Evolutionary conservation across 2,329 filamentous ascomycete genomes (phyloP), one percentile per base, ranked within the genome.

Genomic region (Volutella citrinella): DNA sequence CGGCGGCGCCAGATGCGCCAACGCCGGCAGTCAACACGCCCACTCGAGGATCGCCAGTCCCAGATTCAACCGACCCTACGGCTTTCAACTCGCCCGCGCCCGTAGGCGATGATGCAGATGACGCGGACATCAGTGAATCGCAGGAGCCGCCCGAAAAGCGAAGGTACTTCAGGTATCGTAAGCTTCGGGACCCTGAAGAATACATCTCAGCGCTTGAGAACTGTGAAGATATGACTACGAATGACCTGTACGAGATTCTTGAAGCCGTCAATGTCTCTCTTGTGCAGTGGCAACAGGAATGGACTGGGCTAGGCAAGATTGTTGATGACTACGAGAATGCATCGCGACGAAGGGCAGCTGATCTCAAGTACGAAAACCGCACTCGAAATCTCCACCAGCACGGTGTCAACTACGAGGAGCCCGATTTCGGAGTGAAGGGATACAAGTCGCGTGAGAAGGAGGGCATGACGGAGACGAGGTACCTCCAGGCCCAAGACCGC

Each of bases 251-350:
- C 22, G 56, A 61, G 19, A 54, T 65, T 7, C 46, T 76, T 5
- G 63, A 68, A 9, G 63, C 66, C 18, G 59, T 69, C 32, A 71
- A 69, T 38, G 46, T 66, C 16, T 63, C 65, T 4, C 48, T 80
- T 31, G 54, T 61, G n/a, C 59, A 68, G 14, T 78, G 71, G 65
- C 72, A 80, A 45, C 53, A 64, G 2, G 77, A 81, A 48, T 80
- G 66, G 59, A 64, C 62, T n/a, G 59, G 65, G 3, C 56, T 76
- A 3, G 66, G 66, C 20, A 69, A 67, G 36, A 54, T 72, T 10
- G 68, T 76, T 3, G 75, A 79, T 32, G 74, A 80, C 42, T 68
- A 76, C 31, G 76, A 79, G 43, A 79, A 79, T 43, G 65, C 75
- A 0, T 61, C 66, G 22, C 69, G 74, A 15, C 71, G 75, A 16